Evolutionary conservation across 352 stramenopile species (phyloP).

Genomic region (Thalassiosira exigua): DNA sequence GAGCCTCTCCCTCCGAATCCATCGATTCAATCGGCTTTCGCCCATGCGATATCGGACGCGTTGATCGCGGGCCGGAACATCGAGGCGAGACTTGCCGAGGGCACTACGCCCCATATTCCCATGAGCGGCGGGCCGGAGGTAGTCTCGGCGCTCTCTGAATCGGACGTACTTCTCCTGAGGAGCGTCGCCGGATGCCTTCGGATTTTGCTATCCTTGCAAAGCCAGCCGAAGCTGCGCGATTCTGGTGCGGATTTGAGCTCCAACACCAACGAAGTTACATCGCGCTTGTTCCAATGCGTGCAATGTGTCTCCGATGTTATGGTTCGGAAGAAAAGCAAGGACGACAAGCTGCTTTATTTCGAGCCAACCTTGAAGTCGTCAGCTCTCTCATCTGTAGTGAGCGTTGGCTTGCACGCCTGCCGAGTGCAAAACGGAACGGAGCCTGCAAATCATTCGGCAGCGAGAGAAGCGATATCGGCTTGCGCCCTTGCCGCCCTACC

Average conservation of each 20-base stretch:
- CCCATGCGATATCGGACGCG: constrained; percentile 31
- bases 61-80: constrained; percentile 31
- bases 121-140: constrained; percentile 19
- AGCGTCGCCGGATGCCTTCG: constrained; percentile 34
- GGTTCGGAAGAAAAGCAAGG: constrained; percentile 31
- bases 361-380: constrained; percentile 27
- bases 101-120: not conserved
- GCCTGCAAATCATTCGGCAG: not conserved
- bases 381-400: constrained; percentile 35
- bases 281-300: constrained; percentile 44
- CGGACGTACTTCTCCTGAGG: constrained; percentile 29
- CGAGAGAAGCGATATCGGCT: constrained; percentile 56
- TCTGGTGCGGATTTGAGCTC: not conserved
- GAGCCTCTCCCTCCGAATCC: not conserved
- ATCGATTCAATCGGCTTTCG: constrained; percentile 31
- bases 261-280: constrained; percentile 17
- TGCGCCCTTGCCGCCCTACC: constrained; percentile 46
- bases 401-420: constrained; percentile 50
- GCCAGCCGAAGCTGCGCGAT: not conserved
- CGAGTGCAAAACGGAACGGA: constrained; percentile 8
- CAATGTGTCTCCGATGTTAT: constrained; percentile 40
- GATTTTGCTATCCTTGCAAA: constrained; percentile 46
- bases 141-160: constrained; percentile 34
- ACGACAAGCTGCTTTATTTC: constrained; percentile 27
- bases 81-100: constrained; percentile 9